phyloP scores from a whole-genome alignment of 1,284 basidiomycete genomes.

The Puccinia novopanici region DNA sequence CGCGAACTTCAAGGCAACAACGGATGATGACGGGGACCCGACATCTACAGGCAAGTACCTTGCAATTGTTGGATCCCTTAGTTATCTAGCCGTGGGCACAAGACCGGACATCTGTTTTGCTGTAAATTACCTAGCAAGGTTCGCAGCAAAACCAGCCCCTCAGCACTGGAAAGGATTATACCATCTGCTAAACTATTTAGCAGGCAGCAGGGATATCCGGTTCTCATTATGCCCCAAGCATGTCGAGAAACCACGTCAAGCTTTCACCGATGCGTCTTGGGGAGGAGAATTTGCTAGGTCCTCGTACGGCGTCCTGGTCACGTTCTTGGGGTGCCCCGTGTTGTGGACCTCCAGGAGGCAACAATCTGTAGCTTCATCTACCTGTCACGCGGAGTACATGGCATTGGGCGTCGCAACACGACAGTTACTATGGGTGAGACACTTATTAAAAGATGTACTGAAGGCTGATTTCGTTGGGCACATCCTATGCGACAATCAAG shows the following conservation, averaged over 20 bases:
- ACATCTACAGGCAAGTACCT: too few relatives aligned
- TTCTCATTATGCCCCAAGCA: not conserved
- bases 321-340: not conserved
- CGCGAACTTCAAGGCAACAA: not conserved
- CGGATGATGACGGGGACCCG: not conserved
- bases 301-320: not conserved
- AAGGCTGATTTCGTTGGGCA: too few relatives aligned
- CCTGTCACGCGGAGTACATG: not conserved
- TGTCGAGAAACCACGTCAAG: not conserved
- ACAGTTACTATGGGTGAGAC: too few relatives aligned
- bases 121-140: not conserved
- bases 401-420: not conserved
- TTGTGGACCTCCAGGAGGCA: not conserved
- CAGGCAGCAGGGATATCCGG: not conserved
- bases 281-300: too few relatives aligned
- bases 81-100: constrained; percentile 15
- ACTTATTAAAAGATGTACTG: too few relatives aligned
- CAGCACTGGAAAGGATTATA: not conserved
- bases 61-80: not conserved
- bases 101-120: too few relatives aligned
- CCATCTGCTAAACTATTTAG: not conserved
- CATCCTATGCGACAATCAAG: too few relatives aligned
- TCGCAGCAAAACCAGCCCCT: not conserved
- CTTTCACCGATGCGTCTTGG: too few relatives aligned
- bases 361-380: not conserved